Conservation (phyloP, 2,329 filamentous ascomycete species). For the Trichoderma sp. region DNA sequence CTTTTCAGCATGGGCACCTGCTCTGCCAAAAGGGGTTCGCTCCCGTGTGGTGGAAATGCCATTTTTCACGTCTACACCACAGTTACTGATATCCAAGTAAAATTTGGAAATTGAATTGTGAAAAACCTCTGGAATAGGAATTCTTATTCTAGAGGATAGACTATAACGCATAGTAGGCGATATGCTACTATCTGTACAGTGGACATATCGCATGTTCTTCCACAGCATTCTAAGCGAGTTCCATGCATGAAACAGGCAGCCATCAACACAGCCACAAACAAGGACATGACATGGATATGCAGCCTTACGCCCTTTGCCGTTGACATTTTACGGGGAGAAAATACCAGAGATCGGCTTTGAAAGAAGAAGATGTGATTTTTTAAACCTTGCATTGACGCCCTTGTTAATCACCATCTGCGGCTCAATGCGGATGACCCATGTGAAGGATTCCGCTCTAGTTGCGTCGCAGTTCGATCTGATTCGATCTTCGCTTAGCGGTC, state of each 20-base stretch:
- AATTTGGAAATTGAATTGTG: background rate
- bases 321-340: background rate
- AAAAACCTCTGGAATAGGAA: background rate
- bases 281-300: background rate
- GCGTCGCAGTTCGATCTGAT: background rate
- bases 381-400: background rate
- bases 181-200: background rate
- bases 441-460: background rate
- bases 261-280: background rate
- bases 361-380: background rate
- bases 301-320: conserved; percentile 16
- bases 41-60: background rate
- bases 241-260: background rate
- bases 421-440: too few relatives aligned
- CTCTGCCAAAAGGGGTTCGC: too few relatives aligned
- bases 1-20: too few relatives aligned
- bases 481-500: background rate
- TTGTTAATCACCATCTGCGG: background rate
- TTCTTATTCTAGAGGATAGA: background rate
- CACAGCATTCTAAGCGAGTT: background rate
- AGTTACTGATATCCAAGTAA: background rate
- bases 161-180: background rate
- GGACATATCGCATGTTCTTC: background rate
- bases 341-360: background rate
- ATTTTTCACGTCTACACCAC: background rate